phyloP scores from a whole-genome alignment of 1,284 basidiomycete genomes.

The Rhodotorula sp. region DNA sequence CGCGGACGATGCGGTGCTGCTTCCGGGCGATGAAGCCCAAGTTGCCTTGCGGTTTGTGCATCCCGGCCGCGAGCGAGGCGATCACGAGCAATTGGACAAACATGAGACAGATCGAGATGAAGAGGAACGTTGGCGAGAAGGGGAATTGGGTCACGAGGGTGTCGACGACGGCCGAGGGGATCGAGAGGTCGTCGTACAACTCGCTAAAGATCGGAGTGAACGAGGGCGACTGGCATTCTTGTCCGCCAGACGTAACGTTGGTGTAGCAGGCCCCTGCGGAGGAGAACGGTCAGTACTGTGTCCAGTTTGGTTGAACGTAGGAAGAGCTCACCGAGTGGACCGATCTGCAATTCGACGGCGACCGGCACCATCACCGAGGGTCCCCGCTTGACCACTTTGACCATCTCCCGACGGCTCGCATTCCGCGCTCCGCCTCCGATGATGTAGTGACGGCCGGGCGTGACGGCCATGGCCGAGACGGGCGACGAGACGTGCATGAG shows the following conservation, averaged over 20 bases:
- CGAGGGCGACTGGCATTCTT: conserved; percentile 22
- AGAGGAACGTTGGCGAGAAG: conserved; percentile 27
- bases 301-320: neutral
- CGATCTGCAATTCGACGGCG: conserved; percentile 9
- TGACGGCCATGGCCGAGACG: neutral
- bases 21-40: conserved; percentile 6
- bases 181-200: conserved; percentile 10
- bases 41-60: conserved; percentile 15
- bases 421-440: neutral
- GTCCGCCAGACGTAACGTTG: conserved; percentile 4
- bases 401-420: neutral
- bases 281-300: neutral
- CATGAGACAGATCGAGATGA: conserved; percentile 28
- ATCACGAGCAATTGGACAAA: conserved; percentile 18
- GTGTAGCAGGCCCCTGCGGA: conserved; percentile 18
- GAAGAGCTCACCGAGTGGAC: conserved; percentile 21
- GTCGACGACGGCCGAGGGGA: neutral
- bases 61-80: conserved; percentile 12
- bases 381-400: neutral
- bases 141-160: conserved; percentile 33
- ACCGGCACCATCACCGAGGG: neutral
- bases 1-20: conserved; percentile 18
- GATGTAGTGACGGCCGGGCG: neutral
- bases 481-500: conserved; percentile 20
- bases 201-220: conserved; percentile 38